Base-by-base conservation (phyloP, 2,329 filamentous ascomycete species). In the Monosporascus sp. region DNA sequence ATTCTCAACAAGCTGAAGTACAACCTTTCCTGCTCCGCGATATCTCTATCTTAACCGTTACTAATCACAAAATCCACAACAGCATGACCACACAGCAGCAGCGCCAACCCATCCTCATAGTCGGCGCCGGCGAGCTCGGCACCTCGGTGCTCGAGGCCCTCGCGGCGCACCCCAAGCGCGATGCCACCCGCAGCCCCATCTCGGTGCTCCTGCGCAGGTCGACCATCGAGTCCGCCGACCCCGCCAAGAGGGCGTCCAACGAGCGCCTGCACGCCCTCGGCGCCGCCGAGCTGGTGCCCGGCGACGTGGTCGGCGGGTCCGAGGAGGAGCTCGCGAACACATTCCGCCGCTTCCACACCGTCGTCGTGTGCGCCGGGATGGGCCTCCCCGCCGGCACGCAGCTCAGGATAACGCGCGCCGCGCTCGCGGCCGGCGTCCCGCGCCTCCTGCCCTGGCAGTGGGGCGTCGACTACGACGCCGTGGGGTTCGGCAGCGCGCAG, bases 361-460 rank as follows among this genome's bases (percentile, higher is more conserved):
- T 89, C 7, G 76, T 89, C 48, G 77, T 76, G 44, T 85, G 82
- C 60, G 79, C 76, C 1, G 86, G 86, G 25, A 86, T 87, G 67
- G 74, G 75, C 0, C 69, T 80, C 0, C 76, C 79, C 0, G 51
- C 75, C 0, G 81, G 79, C 1, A 82, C 77, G 0, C 80, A 88
- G 62, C 56, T 74, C 1, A 86, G 85, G 59, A 69, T 89, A 18
- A 68, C 79, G 0, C 62, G 72, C 11, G 84, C 85, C 0, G 79
- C 77, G 0, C 67, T 89, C 0, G 65, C 68, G 11, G 82, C 79
- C 0, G 67, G 70, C 0, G 75, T 78, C 0, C 58, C 68, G 15
- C 70, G 79, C 1, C 89, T 78, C 62, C 76, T 89, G 18, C 86
- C 87, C 0, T 90, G 87, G 87, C 86, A 90, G 65, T 89, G 85